Conservation (phyloP, 1,139 yeast species). For the Blastobotrys arbuscula region DNA sequence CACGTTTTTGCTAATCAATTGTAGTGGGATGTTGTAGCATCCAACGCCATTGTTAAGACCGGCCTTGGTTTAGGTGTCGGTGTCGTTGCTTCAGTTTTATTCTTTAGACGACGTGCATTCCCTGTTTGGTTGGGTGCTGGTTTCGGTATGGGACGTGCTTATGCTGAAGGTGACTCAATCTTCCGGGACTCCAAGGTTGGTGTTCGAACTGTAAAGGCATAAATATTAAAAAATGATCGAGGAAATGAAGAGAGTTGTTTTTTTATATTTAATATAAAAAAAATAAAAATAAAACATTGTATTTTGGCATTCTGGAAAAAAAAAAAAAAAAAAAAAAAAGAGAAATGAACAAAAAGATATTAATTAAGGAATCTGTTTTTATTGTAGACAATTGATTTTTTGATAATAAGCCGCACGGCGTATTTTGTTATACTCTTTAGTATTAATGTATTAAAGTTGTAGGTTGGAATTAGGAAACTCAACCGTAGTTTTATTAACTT, state of each 20-base stretch:
- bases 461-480: no score
- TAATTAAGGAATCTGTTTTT: neutral
- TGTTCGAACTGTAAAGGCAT: constrained; percentile 35
- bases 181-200: constrained; percentile 52
- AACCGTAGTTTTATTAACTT: no score
- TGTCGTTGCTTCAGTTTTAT: constrained; percentile 83
- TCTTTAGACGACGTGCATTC: constrained; percentile 90
- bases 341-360: neutral
- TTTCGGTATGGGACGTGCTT: constrained; percentile 95
- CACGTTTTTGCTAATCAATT: neutral
- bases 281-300: neutral
- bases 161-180: constrained; percentile 95
- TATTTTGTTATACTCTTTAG: no score
- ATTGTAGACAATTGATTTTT: neutral
- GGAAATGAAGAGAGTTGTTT: neutral
- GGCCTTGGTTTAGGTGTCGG: constrained; percentile 99
- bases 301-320: neutral
- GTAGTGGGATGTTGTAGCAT: constrained; percentile 92
- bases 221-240: neutral
- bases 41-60: constrained; percentile 90
- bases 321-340: neutral
- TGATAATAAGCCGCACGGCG: no score
- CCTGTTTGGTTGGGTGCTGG: constrained; percentile 98
- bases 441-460: no score
- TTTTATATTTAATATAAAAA: neutral